Percentiles rank a stretch among this genome's conserved stretches.
Evolutionary conservation across 83 land plant genomes (phyloP).

Genomic region (Diphasiastrum complanatum): DNA sequence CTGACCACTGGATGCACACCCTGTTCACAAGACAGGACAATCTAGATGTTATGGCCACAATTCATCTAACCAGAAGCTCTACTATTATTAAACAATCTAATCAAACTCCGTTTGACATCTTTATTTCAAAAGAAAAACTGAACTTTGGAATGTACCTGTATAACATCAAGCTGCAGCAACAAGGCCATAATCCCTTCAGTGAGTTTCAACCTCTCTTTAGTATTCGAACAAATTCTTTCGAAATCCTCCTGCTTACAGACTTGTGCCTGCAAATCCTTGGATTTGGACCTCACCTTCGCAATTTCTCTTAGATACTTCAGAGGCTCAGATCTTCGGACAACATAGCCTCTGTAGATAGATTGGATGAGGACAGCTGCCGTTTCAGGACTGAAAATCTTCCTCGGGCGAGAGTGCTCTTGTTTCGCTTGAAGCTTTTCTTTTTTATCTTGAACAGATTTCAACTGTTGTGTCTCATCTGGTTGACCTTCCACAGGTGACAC

Average conservation of each 20-base stretch:
- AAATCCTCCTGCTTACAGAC: not conserved
- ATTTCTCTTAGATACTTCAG: conserved; percentile 11
- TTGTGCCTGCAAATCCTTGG: conserved; percentile 1
- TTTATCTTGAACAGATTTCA: too few species aligned
- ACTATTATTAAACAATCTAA: not conserved
- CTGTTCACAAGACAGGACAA: conserved; percentile 10
- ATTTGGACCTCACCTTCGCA: conserved; percentile 2
- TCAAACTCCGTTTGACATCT: not conserved
- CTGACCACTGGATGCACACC: conserved; percentile 20
- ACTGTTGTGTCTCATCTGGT: too few species aligned
- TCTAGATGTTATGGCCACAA: not conserved
- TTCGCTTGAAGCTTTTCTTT: too few species aligned
- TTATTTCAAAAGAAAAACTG: not conserved
- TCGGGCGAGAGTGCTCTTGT: too few species aligned
- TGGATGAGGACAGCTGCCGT: conserved; percentile 18
- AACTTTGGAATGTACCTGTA: conserved; percentile 15
- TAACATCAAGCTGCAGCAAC: conserved; percentile 17
- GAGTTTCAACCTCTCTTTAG: conserved; percentile 3
- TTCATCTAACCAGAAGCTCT: not conserved
- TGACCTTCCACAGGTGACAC: too few species aligned
- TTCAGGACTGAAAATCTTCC: too few species aligned
- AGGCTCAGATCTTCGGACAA: conserved; percentile 19
- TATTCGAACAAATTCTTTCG: conserved; percentile 10
- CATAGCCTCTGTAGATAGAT: conserved; percentile 9
- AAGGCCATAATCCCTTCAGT: conserved; percentile 20